phyloP scores from a whole-genome alignment of 2,329 filamentous ascomycete species.

The Malbranchea cinnamomea region DNA sequence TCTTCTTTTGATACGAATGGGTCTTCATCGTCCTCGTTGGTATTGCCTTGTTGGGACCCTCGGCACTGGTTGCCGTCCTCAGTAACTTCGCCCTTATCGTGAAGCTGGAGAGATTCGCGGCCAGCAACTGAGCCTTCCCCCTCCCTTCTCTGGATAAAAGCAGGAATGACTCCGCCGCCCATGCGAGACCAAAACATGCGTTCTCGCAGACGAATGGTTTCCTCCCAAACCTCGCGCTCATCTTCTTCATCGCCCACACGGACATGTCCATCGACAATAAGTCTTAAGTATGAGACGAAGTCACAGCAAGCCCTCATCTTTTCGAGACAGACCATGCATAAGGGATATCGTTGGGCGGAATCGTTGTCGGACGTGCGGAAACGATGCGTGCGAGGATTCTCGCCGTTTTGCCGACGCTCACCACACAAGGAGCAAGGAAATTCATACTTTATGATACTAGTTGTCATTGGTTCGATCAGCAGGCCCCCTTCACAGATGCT shows the following conservation, averaged over 20 bases:
- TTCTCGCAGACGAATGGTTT: constrained; percentile 75
- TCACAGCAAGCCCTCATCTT: constrained; percentile 81
- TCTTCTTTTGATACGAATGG: constrained; percentile 11
- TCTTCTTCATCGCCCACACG: constrained; percentile 68
- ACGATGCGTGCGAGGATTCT: constrained; percentile 65
- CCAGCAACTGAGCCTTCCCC: no score
- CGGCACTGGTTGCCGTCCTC: constrained; percentile 4
- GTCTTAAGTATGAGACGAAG: constrained; percentile 77
- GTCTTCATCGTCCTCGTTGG: no score
- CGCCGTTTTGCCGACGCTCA: constrained; percentile 56
- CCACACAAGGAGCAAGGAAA: constrained; percentile 76
- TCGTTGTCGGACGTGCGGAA: constrained; percentile 82
- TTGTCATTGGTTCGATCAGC: constrained; percentile 74
- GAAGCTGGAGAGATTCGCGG: no score
- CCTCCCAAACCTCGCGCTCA: constrained; percentile 84
- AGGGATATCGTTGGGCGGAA: constrained; percentile 71
- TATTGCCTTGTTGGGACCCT: no score
- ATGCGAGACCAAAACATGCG: constrained; percentile 96
- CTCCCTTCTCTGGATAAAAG: constrained; percentile 26
- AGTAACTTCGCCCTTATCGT: no score
- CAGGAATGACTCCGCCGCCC: constrained; percentile 76
- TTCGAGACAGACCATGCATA: constrained; percentile 76
- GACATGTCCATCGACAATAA: constrained; percentile 88
- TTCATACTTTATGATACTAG: constrained; percentile 37
- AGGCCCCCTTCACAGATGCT: constrained; percentile 74